A percentile compares a stretch with the other conserved stretches of the same genome.
phyloP scores from a whole-genome alignment of 768 basidiomycete genomes.

The Lactarius tabidus region DNA sequence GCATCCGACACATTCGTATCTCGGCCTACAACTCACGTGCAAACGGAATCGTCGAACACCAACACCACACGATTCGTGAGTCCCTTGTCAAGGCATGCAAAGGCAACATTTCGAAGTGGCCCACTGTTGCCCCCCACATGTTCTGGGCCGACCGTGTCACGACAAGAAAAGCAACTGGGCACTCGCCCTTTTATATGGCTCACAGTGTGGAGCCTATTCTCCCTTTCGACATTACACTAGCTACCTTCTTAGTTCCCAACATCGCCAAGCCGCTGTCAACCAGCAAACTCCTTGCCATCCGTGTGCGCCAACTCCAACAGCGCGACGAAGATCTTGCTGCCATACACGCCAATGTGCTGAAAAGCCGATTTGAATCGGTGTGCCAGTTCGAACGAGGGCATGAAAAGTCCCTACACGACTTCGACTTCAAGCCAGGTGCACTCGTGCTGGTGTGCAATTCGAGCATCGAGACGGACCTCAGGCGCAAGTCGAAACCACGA shows the following conservation, averaged over 20 bases:
- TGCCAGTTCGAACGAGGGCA: constrained; percentile 14
- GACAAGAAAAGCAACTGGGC: constrained; percentile 29
- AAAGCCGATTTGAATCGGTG: not conserved
- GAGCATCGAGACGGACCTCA: too few species aligned
- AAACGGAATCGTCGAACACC: constrained; percentile 38
- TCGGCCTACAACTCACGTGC: constrained; percentile 41
- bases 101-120: constrained; percentile 36
- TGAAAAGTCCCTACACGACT: constrained; percentile 24
- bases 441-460: constrained; percentile 31
- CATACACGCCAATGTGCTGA: not conserved
- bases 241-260: not conserved
- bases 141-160: constrained; percentile 42
- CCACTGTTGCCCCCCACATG: constrained; percentile 24
- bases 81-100: constrained; percentile 35
- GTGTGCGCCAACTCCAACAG: constrained; percentile 19
- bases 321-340: constrained; percentile 5
- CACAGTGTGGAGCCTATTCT: constrained; percentile 26
- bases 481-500: constrained; percentile 24
- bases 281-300: constrained; percentile 17
- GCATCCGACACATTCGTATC: constrained; percentile 39
- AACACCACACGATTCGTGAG: constrained; percentile 33
- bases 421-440: constrained; percentile 28
- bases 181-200: constrained; percentile 30
- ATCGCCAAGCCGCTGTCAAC: constrained; percentile 8
- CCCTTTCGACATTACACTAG: constrained; percentile 26